phyloP scores from a whole-genome alignment of 306 rosid species.

The apple (Malus domestica) region ASM211411v1 NC_041801.1:542501-543000 shows the following conservation, averaged over 20 bases:
- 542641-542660: not conserved
- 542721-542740: not conserved
- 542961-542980: not conserved
- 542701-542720: not conserved
- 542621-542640: not conserved
- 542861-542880: not conserved
- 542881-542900: not conserved
- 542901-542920: fast-evolving
- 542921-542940: not conserved
- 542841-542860: not conserved
- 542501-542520: not conserved
- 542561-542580: not conserved
- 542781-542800: not conserved
- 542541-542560: not conserved
- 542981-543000: not conserved
- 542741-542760: not conserved
- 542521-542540: not conserved
- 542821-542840: not conserved
- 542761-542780: not conserved
- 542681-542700: not conserved
- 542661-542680: not conserved
- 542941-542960: not conserved
- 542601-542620: not conserved
- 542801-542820: not conserved
- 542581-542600: not conserved